Evolutionary conservation across 345 rosid genomes (phyloP).

Genomic region (Psidium friedrichsthalianum): DNA sequence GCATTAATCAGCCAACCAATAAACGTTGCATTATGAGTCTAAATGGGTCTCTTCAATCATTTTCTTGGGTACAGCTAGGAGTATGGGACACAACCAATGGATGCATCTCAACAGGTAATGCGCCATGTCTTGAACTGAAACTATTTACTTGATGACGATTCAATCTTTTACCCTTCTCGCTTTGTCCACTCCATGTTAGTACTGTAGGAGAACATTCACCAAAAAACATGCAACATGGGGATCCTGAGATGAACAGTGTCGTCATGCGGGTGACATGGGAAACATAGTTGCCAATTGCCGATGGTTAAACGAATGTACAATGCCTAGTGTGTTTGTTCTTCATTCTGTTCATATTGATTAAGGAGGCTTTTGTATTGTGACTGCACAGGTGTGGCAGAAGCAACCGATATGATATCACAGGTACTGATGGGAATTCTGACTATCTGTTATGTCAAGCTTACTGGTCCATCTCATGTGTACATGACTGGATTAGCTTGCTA

Average conservation of each 20-base stretch:
- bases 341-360: neutral
- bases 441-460: neutral
- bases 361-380: constrained; percentile 1
- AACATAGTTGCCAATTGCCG: constrained; percentile 82
- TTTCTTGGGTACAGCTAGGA: constrained; percentile 59
- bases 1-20: neutral
- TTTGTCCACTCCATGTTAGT: neutral
- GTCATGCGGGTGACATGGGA: constrained; percentile 99
- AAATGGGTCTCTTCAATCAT: neutral
- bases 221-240: constrained; percentile 77
- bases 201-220: constrained; percentile 87
- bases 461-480: neutral
- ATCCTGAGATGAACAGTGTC: constrained; percentile 87
- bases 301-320: constrained; percentile 35
- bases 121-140: neutral
- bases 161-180: neutral
- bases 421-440: constrained; percentile 13
- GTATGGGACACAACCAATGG: constrained; percentile 96
- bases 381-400: constrained; percentile 79
- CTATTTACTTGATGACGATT: neutral
- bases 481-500: neutral
- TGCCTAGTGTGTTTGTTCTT: neutral
- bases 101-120: constrained; percentile 82
- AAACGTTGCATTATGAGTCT: neutral
- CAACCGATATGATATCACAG: constrained; percentile 75